A percentile compares a stretch with the other conserved stretches of the same genome.
Conservation (phyloP, 208 protist species). For the Leishmania mexicana region DNA sequence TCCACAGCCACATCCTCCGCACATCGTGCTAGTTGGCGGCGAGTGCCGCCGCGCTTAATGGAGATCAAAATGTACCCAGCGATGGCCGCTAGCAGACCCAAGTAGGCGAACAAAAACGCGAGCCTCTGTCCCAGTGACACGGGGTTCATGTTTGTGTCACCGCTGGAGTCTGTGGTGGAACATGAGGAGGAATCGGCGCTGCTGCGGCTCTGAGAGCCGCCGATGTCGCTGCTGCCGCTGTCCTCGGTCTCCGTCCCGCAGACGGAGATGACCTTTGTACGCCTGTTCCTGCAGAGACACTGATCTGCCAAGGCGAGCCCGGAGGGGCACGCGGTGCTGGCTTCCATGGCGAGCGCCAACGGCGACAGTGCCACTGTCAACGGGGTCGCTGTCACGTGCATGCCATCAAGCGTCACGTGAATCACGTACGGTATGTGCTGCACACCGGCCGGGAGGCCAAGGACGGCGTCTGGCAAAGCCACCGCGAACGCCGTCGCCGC, state of each 20-base stretch:
- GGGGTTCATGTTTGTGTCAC: slow-evolving; percentile 1
- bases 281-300: slow-evolving; percentile 41
- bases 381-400: slow-evolving; percentile 32
- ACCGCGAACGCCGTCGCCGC: slow-evolving; percentile 15
- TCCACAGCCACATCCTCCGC: slow-evolving; percentile 30
- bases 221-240: slow-evolving; percentile 22
- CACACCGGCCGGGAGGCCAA: slow-evolving; percentile 11
- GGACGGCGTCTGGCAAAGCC: slow-evolving; percentile 26
- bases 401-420: slow-evolving; percentile 43
- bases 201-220: slow-evolving; percentile 13
- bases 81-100: slow-evolving; percentile 39
- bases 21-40: neutral
- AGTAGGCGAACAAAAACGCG: slow-evolving; percentile 37
- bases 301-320: slow-evolving; percentile 38
- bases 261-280: slow-evolving; percentile 22
- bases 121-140: slow-evolving; percentile 31
- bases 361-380: slow-evolving; percentile 56
- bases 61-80: slow-evolving; percentile 33
- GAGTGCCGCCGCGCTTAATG: slow-evolving; percentile 20
- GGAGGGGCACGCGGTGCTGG: slow-evolving; percentile 44
- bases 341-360: slow-evolving; percentile 51
- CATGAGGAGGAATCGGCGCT: neutral
- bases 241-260: slow-evolving; percentile 19
- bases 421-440: slow-evolving; percentile 22
- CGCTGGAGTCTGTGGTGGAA: neutral